Conservation (phyloP, 208 protist genomes). For the Wallacemonas sp. region DNA sequence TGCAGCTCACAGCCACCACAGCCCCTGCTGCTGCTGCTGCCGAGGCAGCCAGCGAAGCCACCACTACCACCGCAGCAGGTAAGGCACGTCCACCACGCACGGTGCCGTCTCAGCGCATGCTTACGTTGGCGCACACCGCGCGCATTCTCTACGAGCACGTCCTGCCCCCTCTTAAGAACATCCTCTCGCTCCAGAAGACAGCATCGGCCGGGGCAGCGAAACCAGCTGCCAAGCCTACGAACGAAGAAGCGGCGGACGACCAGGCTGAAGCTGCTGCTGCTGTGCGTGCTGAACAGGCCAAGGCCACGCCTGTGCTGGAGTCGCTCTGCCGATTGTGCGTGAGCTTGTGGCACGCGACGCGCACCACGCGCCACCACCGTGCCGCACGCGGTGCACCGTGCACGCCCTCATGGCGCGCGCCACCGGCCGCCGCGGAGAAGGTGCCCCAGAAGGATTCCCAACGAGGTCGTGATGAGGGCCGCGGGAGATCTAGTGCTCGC, state of each 20-base stretch:
- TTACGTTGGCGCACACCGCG: not conserved
- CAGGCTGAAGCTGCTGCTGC: too few species aligned
- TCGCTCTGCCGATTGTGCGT: constrained; percentile 3
- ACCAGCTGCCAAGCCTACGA: not conserved
- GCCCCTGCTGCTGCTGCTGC: not conserved
- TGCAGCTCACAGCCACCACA: not conserved
- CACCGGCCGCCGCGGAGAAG: too few species aligned
- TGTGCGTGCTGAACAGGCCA: not conserved
- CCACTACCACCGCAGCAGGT: not conserved
- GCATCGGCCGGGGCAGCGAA: not conserved
- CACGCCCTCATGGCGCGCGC: not conserved
- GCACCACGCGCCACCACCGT: not conserved
- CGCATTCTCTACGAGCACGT: constrained; percentile 1
- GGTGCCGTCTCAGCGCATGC: constrained; percentile 1
- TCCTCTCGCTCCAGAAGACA: not conserved
- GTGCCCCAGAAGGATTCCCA: not conserved
- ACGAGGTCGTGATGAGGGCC: not conserved
- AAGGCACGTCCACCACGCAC: not conserved
- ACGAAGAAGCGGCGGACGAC: not conserved
- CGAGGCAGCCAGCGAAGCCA: not conserved
- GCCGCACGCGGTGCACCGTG: not conserved
- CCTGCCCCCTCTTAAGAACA: not conserved
- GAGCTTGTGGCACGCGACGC: not conserved
- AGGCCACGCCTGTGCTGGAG: not conserved
- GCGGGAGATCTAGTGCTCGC: not conserved